phyloP scores from a whole-genome alignment of 164 flowering plant genomes.

The Magnolia sinica region DNA sequence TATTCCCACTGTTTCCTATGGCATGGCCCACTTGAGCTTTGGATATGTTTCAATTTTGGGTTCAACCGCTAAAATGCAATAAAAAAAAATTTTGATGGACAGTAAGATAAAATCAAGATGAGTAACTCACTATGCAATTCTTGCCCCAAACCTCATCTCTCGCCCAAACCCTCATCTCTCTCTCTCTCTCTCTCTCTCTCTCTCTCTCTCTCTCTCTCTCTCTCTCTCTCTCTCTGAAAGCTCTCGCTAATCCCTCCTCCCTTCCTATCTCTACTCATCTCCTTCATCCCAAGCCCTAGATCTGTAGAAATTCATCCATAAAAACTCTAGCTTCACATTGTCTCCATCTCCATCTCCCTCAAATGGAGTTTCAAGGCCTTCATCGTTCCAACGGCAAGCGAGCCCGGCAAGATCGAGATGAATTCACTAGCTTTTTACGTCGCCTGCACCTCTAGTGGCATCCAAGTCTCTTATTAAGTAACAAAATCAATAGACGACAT shows the following conservation, averaged over 20 bases:
- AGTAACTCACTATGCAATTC: too few species aligned
- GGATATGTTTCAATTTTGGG: too few species aligned
- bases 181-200: not conserved
- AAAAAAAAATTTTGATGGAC: too few species aligned
- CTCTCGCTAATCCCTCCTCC: slow-evolving; percentile 39
- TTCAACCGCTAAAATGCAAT: too few species aligned
- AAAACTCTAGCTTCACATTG: slow-evolving; percentile 1
- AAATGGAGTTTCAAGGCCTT: slow-evolving; percentile 20
- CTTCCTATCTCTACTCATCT: slow-evolving; percentile 44
- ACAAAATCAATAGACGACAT: too few species aligned
- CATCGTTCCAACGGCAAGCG: slow-evolving; percentile 51
- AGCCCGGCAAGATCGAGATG: slow-evolving; percentile 54
- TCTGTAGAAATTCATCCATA: slow-evolving; percentile 7
- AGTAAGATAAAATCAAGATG: too few species aligned
- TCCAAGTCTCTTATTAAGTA: not conserved
- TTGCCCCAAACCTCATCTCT: too few species aligned
- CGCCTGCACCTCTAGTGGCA: slow-evolving; percentile 60
- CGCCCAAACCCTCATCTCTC: not conserved
- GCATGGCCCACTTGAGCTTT: too few species aligned
- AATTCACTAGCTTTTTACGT: slow-evolving; percentile 61
- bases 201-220: not conserved
- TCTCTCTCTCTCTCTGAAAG: slow-evolving; percentile 16
- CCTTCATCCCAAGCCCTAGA: slow-evolving; percentile 17
- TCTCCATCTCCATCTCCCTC: slow-evolving; percentile 2
- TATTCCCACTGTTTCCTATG: too few species aligned